A percentile compares a stretch with the other conserved stretches of the same genome.
Conservation (phyloP, 106 monocot species). For the Dendrobium catenatum region DNA sequence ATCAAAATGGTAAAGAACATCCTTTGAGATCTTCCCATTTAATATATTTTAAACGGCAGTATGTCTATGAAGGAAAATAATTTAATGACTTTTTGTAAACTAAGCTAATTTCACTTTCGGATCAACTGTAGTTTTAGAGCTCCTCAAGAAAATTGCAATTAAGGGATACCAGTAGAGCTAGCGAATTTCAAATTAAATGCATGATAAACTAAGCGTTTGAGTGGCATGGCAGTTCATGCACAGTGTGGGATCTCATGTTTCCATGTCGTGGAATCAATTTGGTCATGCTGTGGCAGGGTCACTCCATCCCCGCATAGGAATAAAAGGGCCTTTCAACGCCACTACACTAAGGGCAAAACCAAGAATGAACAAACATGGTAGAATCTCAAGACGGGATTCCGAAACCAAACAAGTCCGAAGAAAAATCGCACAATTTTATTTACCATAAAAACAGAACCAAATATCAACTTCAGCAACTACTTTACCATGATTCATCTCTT, state of each 20-base stretch:
- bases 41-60: background rate
- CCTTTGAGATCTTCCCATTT: background rate
- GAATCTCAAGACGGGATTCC: background rate
- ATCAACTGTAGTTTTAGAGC: background rate
- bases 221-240: background rate
- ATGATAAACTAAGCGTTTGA: background rate
- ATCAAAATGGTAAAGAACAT: background rate
- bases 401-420: background rate
- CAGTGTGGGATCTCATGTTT: background rate
- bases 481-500: background rate
- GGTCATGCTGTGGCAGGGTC: background rate
- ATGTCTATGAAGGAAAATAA: background rate
- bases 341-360: background rate
- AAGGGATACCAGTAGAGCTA: background rate
- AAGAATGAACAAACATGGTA: background rate
- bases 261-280: background rate
- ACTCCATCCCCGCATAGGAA: background rate
- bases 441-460: background rate
- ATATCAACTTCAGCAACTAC: conserved; percentile 2
- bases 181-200: background rate
- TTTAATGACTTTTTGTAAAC: background rate
- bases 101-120: background rate
- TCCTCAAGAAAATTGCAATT: background rate
- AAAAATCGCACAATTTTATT: background rate
- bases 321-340: background rate